These are phyloP conservation scores for Agrostemma githago DNA, from an alignment of 148 eudicot species.

Conservation along the genomic window DNA sequence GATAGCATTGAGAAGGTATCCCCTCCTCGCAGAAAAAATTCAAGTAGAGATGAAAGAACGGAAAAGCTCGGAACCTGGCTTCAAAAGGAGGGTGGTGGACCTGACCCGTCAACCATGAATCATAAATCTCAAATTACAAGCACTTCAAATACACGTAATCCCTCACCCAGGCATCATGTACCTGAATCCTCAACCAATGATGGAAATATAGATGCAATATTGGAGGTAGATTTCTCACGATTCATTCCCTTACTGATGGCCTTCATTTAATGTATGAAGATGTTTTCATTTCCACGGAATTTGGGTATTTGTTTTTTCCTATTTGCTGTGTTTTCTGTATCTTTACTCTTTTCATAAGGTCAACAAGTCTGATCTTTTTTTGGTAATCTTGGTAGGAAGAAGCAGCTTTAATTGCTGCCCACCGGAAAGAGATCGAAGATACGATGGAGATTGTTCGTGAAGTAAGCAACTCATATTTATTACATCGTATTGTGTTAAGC, in stretches of 20 bases:
- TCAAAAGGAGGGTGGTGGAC: conserved; percentile 54
- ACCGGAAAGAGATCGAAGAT: conserved; percentile 97
- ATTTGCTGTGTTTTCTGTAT: neutral
- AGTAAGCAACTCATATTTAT: conserved; percentile 43
- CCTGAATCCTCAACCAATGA: conserved; percentile 53
- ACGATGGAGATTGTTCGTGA: conserved; percentile 99
- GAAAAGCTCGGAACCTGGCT: conserved; percentile 65
- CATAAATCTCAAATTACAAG: conserved; percentile 48
- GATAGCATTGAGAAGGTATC: conserved; percentile 82
- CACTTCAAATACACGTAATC: conserved; percentile 33
- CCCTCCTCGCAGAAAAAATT: conserved; percentile 83
- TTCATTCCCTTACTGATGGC: neutral
- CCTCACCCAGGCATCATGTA: conserved; percentile 43
- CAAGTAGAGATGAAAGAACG: conserved; percentile 62
- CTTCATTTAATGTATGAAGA: neutral
- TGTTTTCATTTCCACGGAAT: neutral
- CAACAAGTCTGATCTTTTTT: neutral
- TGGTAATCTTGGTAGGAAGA: conserved; percentile 64
- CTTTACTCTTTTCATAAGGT: neutral
- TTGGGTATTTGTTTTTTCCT: neutral
- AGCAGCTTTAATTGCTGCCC: conserved; percentile 90
- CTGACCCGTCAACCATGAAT: conserved; percentile 45
- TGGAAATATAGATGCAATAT: conserved; percentile 74
- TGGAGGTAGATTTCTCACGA: conserved; percentile 54
- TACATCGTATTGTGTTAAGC: neutral